These are phyloP conservation scores for Colletotrichum sp. DNA, from an alignment of 2,329 filamentous ascomycete genomes.

Conservation along the genomic window DNA sequence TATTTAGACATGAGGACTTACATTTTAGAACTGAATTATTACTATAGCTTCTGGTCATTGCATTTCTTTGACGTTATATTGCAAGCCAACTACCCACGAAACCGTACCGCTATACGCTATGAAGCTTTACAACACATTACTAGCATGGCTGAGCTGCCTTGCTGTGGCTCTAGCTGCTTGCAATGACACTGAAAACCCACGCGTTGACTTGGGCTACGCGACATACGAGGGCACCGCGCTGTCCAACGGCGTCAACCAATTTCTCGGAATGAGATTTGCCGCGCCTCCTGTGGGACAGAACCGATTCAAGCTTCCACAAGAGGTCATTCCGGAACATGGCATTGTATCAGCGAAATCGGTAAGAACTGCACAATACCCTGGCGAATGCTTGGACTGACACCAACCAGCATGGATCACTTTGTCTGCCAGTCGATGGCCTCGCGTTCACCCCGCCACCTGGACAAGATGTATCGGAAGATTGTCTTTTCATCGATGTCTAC, in stretches of 20 bases:
- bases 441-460: not conserved
- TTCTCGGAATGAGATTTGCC: not conserved
- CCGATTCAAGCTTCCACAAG: not conserved
- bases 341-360: not conserved
- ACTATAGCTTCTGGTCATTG: not conserved
- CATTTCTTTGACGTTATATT: not conserved
- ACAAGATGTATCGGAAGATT: not conserved
- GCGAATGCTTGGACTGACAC: not conserved
- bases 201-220: not conserved
- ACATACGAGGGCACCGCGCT: not conserved
- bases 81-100: rapidly evolving
- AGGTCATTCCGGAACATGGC: not conserved
- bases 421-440: not conserved
- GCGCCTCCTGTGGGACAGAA: not conserved
- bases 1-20: not conserved
- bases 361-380: not conserved
- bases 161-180: not conserved
- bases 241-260: not conserved
- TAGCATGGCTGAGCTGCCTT: not conserved
- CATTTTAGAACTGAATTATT: not conserved
- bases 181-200: not conserved
- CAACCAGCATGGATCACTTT: not conserved
- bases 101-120: not conserved
- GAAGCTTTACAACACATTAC: not conserved
- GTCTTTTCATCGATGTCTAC: not conserved